A percentile compares a stretch with the other conserved stretches of the same genome.
These are phyloP conservation scores for Trichosanthes truncata DNA, from an alignment of 306 rosid species.

Conservation along the genomic window DNA sequence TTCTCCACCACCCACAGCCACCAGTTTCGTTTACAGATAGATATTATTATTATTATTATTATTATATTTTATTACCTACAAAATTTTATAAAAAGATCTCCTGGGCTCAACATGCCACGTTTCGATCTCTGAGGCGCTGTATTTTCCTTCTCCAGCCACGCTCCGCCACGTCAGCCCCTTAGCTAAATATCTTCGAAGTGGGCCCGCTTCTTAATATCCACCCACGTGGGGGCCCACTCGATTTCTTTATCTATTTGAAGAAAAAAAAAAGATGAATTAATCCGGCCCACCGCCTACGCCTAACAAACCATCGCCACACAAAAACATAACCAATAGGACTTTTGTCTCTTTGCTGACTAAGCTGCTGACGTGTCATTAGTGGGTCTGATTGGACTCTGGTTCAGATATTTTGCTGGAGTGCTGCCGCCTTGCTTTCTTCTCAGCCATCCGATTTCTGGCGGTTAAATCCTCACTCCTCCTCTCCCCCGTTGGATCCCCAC, in stretches of 20 bases:
- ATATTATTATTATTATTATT: too few species aligned
- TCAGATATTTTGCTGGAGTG: neutral
- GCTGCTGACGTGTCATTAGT: neutral
- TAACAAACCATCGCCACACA: constrained; percentile 4
- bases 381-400: neutral
- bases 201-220: neutral
- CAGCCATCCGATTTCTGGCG: constrained; percentile 29
- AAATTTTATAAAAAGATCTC: too few species aligned
- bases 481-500: constrained; percentile 32
- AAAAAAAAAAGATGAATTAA: neutral
- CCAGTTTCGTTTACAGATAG: neutral
- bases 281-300: neutral
- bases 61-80: too few species aligned
- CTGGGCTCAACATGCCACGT: neutral
- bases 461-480: neutral
- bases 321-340: neutral
- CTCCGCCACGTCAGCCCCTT: neutral
- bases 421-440: neutral
- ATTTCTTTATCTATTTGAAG: neutral
- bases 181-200: neutral
- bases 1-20: neutral
- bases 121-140: neutral
- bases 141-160: neutral
- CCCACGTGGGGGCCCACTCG: neutral
- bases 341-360: neutral